Percentiles rank a stretch among this genome's conserved stretches.
Conservation (phyloP, 805 yeast genomes). For the Babjeviella inositovora region DNA sequence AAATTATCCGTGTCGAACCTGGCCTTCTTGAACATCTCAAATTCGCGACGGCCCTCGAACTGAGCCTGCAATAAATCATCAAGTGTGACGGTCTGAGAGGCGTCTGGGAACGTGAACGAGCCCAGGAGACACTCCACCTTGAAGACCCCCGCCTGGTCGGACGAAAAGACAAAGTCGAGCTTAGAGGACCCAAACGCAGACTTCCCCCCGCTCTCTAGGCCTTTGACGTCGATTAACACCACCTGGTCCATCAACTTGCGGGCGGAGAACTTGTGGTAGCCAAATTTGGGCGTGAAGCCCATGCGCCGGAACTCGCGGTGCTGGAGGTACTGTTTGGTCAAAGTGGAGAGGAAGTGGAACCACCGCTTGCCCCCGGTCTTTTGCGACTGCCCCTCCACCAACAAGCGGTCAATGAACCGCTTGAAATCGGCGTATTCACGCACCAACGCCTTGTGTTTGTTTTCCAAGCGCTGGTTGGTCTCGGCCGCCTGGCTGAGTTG, state of each 20-base stretch:
- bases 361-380: conserved; percentile 27
- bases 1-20: conserved; percentile 53
- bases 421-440: conserved; percentile 28
- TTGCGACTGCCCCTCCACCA: conserved; percentile 22
- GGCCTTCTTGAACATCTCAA: conserved; percentile 51
- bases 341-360: conserved; percentile 30
- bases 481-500: conserved; percentile 22
- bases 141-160: conserved; percentile 60
- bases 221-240: conserved; percentile 43
- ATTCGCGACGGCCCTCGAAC: conserved; percentile 40
- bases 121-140: conserved; percentile 65
- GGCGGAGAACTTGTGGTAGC: conserved; percentile 63
- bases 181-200: conserved; percentile 41
- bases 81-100: conserved; percentile 39
- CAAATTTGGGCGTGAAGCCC: conserved; percentile 59
- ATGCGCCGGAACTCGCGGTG: conserved; percentile 51
- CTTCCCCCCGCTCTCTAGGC: conserved; percentile 21
- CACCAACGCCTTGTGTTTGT: conserved; percentile 25
- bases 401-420: conserved; percentile 24
- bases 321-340: conserved; percentile 65
- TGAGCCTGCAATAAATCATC: conserved; percentile 63
- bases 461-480: conserved; percentile 23
- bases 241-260: conserved; percentile 63
- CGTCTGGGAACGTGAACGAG: conserved; percentile 46
- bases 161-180: conserved; percentile 58